These are phyloP conservation scores for Porpolomopsis calyptriformis DNA, from an alignment of 768 basidiomycete genomes.

Conservation along the genomic window DNA sequence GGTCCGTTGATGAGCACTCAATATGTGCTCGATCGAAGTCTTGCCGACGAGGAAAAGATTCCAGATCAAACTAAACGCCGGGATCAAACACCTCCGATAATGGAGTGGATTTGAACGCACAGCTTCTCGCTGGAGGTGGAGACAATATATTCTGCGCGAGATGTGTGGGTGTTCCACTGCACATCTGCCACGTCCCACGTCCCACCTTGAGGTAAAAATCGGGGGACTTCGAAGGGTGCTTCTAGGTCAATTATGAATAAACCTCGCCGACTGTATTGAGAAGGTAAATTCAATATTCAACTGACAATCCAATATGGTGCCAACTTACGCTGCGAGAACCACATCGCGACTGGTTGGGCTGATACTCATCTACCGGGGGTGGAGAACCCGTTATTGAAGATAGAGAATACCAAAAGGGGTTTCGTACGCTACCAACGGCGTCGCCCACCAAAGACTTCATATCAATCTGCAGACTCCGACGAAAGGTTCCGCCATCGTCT, in stretches of 20 bases:
- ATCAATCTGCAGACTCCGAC: conserved; percentile 56
- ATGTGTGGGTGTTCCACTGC: conserved; percentile 82
- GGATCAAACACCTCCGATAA: neutral
- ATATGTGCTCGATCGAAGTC: conserved; percentile 73
- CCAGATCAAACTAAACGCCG: conserved; percentile 68
- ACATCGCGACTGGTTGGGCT: conserved; percentile 82
- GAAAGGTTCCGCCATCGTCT: conserved; percentile 53
- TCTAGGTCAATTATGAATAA: conserved; percentile 93
- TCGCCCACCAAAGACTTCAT: conserved; percentile 74
- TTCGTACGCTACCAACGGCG: conserved; percentile 71
- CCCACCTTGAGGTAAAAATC: conserved; percentile 92
- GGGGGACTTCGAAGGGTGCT: conserved; percentile 73
- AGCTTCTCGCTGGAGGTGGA: conserved; percentile 85
- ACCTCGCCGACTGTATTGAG: conserved; percentile 69
- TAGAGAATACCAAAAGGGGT: no score
- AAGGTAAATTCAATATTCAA: conserved; percentile 2
- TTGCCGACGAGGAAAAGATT: conserved; percentile 68
- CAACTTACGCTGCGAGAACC: conserved; percentile 79
- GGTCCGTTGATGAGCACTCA: conserved; percentile 18
- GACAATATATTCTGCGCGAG: conserved; percentile 69
- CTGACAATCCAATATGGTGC: no score
- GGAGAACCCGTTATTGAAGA: no score
- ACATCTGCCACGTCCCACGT: conserved; percentile 79
- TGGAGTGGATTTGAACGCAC: conserved; percentile 28
- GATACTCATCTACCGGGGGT: conserved; percentile 97